Evolutionary conservation across 2,329 filamentous ascomycete species (phyloP), one percentile per base, ranked within the genome.

Genomic region (Arthrobotrys conoides): DNA sequence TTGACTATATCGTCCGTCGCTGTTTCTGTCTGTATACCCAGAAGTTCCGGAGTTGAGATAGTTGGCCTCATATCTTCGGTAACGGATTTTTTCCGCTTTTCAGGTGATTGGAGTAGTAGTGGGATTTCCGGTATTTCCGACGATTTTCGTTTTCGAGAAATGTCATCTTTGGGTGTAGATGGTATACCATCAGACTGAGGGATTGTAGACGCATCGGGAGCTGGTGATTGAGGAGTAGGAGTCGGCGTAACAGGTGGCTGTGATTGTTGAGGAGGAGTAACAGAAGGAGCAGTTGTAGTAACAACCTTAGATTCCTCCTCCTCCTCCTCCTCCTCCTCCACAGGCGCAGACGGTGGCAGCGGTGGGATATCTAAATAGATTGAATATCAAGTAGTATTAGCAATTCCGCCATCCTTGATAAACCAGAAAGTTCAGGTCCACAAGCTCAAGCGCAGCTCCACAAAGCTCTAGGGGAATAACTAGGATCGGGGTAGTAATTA

Each of bases 101-200:
- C 41, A 3, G 63, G 64, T 2, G 53, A 64, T 8, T 61, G 57
- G 5, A 61, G 57, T 10, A 41, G 44, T 5, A 18, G 20, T 10
- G 22, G n/a, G 3, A 33, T 10, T 5, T 64, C 64, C 0, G 71
- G n/a, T 10, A 46, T 20, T 16, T 67, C 63, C 4, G 55, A 36
- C 18, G 51, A 51, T 55, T 69, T 75, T 55, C 71, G 64, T 48
- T 75, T 75, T 27, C 33, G 57, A 30, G 57, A 27, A 33, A 30
- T 55, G 20, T 24, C 57, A 44, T 61, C 57, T 33, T 59, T 36
- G 14, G 36, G 16, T 9, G 18, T 33, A 36, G 44, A 18, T 16
- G 44, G 16, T 12, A 20, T n/a, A n/a, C n/a, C n/a, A 14, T 49
- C 38, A 44, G 53, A 41, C 16, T 36, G 61, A 51, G 27, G n/a